Evolutionary conservation across 306 rosid genomes (phyloP).

Genomic region (Acacia crassicarpa): DNA sequence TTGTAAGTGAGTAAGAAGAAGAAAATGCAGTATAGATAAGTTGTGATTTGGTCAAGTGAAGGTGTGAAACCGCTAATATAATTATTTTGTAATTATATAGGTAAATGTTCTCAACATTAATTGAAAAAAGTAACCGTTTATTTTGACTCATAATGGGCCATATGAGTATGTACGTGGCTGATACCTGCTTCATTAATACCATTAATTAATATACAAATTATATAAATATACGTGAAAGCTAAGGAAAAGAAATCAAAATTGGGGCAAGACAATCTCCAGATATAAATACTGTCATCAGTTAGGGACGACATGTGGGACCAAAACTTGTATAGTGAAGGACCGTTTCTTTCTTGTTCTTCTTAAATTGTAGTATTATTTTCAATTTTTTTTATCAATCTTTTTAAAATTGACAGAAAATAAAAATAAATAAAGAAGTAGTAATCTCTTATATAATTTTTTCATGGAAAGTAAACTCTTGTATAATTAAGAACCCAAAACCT

Average conservation of each 20-base stretch:
- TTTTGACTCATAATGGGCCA: slow-evolving; percentile 18
- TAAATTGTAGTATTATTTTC: not conserved
- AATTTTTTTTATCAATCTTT: too few species aligned
- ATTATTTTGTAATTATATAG: not conserved
- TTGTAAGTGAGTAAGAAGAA: not conserved
- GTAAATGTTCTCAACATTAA: not conserved
- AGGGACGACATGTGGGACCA: slow-evolving; percentile 43
- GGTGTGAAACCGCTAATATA: not conserved
- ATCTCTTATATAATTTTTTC: too few species aligned
- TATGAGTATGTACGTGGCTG: slow-evolving; percentile 1
- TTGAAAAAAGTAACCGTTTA: slow-evolving; percentile 20
- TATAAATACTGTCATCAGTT: slow-evolving; percentile 15
- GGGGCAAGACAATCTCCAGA: slow-evolving; percentile 4
- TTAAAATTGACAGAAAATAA: not conserved
- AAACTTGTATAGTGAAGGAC: slow-evolving; percentile 25
- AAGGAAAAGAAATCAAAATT: not conserved
- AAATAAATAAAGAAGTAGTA: too few species aligned
- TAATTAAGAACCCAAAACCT: too few species aligned
- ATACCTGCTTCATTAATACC: slow-evolving; percentile 20
- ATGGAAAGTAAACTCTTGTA: too few species aligned
- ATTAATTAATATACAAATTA: not conserved
- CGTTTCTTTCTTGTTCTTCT: not conserved
- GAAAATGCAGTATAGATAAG: not conserved
- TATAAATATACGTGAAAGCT: slow-evolving; percentile 10
- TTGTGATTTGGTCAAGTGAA: not conserved